Conservation (phyloP, 169 alveolate species). For the Cryptosporidium baileyi region DNA sequence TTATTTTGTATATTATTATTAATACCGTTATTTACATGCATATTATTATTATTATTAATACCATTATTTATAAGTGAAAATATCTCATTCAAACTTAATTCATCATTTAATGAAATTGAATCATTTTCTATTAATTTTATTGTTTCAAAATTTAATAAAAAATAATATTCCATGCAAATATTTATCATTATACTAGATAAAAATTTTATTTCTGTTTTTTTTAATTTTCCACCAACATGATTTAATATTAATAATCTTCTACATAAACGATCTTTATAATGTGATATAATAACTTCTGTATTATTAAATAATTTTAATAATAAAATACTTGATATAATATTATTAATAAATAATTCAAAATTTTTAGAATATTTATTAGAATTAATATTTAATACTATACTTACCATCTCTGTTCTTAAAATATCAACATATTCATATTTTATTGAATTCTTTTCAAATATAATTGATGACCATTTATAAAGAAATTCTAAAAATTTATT, state of each 20-base stretch:
- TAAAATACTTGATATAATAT: neutral
- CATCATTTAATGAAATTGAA: neutral
- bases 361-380: too few relatives aligned
- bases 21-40: neutral
- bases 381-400: neutral
- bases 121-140: too few relatives aligned
- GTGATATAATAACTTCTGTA: conserved; percentile 23
- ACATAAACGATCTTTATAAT: conserved; percentile 37
- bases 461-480: neutral
- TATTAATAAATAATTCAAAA: neutral
- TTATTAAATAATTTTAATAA: conserved; percentile 19
- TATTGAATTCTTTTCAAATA: neutral
- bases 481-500: neutral
- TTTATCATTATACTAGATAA: neutral
- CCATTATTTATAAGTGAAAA: neutral
- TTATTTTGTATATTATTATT: neutral
- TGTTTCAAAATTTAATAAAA: conserved; percentile 2
- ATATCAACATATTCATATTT: neutral
- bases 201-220: neutral
- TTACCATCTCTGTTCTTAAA: neutral
- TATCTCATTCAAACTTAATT: neutral
- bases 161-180: conserved; percentile 30
- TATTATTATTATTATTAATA: neutral
- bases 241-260: conserved; percentile 7
- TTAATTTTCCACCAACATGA: neutral